These are phyloP conservation scores for Aspergillus fumigatiaffinis DNA, from an alignment of 2,329 filamentous ascomycete genomes.

Conservation along the genomic window DNA sequence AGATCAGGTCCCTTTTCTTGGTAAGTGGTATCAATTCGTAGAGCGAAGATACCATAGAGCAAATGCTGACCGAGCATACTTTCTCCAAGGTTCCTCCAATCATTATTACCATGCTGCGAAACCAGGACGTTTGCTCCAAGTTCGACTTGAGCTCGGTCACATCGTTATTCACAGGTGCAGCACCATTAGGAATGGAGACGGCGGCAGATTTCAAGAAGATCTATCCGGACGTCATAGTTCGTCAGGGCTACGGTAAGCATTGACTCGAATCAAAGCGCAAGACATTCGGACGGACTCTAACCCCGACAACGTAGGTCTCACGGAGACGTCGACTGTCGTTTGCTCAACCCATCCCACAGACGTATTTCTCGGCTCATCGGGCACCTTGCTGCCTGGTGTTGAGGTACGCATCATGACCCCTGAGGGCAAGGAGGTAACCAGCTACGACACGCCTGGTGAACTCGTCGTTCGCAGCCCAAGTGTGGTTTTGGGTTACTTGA, in stretches of 20 bases:
- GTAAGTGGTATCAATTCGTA: conserved; percentile 40
- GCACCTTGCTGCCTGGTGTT: conserved; percentile 62
- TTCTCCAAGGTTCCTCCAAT: conserved; percentile 67
- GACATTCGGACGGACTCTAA: conserved; percentile 2
- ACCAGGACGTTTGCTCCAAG: conserved; percentile 55
- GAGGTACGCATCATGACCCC: conserved; percentile 63
- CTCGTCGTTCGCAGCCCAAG: conserved; percentile 73
- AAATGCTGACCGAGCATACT: neutral
- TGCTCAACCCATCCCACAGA: conserved; percentile 56
- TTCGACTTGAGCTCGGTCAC: conserved; percentile 69
- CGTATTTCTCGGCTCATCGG: conserved; percentile 67
- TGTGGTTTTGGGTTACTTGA: conserved; percentile 76
- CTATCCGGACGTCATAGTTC: conserved; percentile 62
- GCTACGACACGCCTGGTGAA: conserved; percentile 72
- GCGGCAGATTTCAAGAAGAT: conserved; percentile 58
- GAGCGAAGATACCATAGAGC: neutral
- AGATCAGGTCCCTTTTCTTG: conserved; percentile 64
- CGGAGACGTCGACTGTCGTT: conserved; percentile 71
- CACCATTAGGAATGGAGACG: conserved; percentile 71
- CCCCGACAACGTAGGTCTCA: conserved; percentile 55
- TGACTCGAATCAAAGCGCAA: neutral
- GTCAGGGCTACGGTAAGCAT: conserved; percentile 65
- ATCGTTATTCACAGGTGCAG: conserved; percentile 69
- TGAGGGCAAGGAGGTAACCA: conserved; percentile 67
- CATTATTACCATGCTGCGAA: conserved; percentile 70